These are phyloP conservation scores for Cairneyella variabilis DNA, from an alignment of 495 filamentous ascomycete species.

Conservation along the genomic window DNA sequence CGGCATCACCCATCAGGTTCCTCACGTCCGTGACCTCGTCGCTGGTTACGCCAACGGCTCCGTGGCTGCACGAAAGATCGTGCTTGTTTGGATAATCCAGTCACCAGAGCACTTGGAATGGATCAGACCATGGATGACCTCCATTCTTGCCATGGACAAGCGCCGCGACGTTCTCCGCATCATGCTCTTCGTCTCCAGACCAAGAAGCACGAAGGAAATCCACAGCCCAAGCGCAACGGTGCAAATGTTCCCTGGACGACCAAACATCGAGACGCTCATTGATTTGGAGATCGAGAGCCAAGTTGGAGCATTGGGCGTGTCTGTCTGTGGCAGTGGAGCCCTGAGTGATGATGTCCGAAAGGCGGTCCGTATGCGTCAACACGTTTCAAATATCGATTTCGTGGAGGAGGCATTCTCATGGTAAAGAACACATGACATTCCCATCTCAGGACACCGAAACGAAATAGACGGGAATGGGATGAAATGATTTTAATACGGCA, in stretches of 20 bases:
- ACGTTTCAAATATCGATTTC: conserved; percentile 74
- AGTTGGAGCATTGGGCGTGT: conserved; percentile 78
- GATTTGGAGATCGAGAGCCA: conserved; percentile 73
- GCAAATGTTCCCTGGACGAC: conserved; percentile 76
- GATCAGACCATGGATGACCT: conserved; percentile 94
- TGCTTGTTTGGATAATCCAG: conserved; percentile 89
- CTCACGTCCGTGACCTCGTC: conserved; percentile 72
- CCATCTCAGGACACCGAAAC: background rate
- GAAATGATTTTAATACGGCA: background rate
- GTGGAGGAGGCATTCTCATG: conserved; percentile 94
- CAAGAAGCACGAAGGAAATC: conserved; percentile 73
- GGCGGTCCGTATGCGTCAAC: conserved; percentile 63
- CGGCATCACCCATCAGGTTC: conserved; percentile 84
- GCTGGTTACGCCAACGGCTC: conserved; percentile 62
- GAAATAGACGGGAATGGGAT: background rate
- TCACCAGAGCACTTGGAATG: conserved; percentile 85
- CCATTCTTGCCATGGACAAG: conserved; percentile 78
- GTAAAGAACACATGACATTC: conserved; percentile 34
- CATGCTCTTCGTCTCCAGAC: conserved; percentile 86
- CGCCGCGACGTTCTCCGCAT: conserved; percentile 80
- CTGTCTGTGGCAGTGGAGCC: conserved; percentile 84
- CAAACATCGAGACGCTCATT: conserved; percentile 65
- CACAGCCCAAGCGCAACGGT: conserved; percentile 77
- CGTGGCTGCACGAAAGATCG: conserved; percentile 71
- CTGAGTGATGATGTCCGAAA: conserved; percentile 83